Conservation (phyloP, 176 grass and related monocot species). For the Aegilops bicornis region DNA sequence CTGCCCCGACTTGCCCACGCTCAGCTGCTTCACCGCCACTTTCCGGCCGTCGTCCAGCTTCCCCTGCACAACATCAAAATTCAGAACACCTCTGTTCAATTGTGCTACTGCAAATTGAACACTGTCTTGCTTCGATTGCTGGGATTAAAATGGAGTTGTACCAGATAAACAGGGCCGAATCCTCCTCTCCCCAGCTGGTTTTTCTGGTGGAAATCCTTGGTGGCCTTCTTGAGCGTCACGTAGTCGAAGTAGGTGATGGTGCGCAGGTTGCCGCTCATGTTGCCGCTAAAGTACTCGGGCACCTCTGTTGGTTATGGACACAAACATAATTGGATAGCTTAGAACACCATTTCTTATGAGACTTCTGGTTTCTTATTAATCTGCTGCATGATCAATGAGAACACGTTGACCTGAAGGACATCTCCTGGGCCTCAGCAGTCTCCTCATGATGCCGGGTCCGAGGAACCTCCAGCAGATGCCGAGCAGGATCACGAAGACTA, state of each 20-base stretch:
- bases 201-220: constrained; percentile 45
- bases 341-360: not conserved
- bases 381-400: too few relatives aligned
- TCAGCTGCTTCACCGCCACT: constrained; percentile 72
- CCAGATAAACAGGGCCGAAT: constrained; percentile 57
- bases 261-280: constrained; percentile 64
- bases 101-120: not conserved
- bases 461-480: constrained; percentile 51
- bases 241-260: constrained; percentile 64
- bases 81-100: not conserved
- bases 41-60: constrained; percentile 49
- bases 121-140: not conserved
- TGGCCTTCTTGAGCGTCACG: constrained; percentile 57
- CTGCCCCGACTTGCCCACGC: constrained; percentile 58
- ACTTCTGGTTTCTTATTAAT: too few relatives aligned
- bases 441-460: constrained; percentile 31
- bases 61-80: constrained; percentile 28
- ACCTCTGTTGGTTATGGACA: constrained; percentile 5
- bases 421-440: constrained; percentile 27
- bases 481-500: constrained; percentile 35
- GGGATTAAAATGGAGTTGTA: not conserved
- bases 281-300: constrained; percentile 55
- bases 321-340: not conserved
- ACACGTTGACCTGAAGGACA: constrained; percentile 37
- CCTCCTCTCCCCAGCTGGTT: constrained; percentile 63